Base-by-base conservation (phyloP, 352 stramenopile genomes). In the Globisporangium nagaii region DNA sequence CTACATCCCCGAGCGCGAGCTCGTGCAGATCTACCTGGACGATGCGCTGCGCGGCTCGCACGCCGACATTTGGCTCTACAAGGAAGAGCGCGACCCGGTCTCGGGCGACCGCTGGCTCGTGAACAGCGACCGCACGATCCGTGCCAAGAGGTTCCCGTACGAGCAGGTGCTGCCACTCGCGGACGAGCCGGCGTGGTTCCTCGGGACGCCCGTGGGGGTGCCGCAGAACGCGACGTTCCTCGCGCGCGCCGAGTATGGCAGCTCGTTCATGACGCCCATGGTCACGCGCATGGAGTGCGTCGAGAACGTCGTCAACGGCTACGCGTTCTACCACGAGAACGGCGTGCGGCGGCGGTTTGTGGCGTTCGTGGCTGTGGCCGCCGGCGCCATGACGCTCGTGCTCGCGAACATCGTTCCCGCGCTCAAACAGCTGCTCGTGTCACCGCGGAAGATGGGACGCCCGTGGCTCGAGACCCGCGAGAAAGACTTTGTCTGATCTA, bases 61-160 rank as follows among this genome's bases (percentile, higher is more conserved):
- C 44, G 79, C 79, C 5, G 81, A 91, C 53, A 89, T 91, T 42
- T 91, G 81, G 81, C 71, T 91, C 11, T 91, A 88, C 65, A 60
- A 58, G 4, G 74, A 88, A 40, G 73, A 83, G 36, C 34, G 65
- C 13, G 73, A 85, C 40, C 4, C 56, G 2, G 41, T 40, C 3
- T 77, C 66, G 2, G 58, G 57, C 9, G 54, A 25, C 2, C 68
- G 68, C 42, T 91, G 62, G 60, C 65, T 91, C 31, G 79, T 91
- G 25, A 86, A 91, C 63, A 54, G 75, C 9, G 81, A 91, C 58
- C 74, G 79, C 28, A 91, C 81, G 11, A 86, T 91, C 47, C 54
- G 79, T 43, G 66, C 72, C 47, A 82, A 89, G 55, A 66, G 69
- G 31, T 64, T 89, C 15, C 63, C 75, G 53, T 84, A 85, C 46